Base-by-base conservation (phyloP, 768 basidiomycete species). In the Hypholoma fasciculare region DNA sequence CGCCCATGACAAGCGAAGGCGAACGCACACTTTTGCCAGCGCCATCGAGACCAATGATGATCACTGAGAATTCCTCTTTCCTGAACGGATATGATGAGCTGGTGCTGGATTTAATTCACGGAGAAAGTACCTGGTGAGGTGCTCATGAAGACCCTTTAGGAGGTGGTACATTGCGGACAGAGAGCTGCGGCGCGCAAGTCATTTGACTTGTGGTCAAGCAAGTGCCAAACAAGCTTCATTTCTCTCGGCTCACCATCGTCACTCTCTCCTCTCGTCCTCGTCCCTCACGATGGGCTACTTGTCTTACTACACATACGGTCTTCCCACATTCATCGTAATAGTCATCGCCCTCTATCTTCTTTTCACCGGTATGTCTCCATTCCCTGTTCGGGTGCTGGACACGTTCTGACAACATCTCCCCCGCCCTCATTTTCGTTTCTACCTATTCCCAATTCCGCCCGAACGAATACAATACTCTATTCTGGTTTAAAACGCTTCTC, bases 21-120 rank as follows among this genome's bases (percentile, higher is more conserved):
- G 34, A 30, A 55, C 72, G 62, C 64, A 92, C 91, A 55, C 94
- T 94, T 76, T 97, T 97, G 49, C 95, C 95, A 30, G 94, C 94
- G 14, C 90, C 92, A 71, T 94, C 94, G 16, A 95, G 82, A 11
- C 96, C 96, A 54, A 98, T 87, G 69, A 98, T 97, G 52, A 98
- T 92, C 26, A 98, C 88, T 9, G 92, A 94, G 70, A 96, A 98
- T 65, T 96, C 93, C 59, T 92, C 87, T 69, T 90, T 92, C 69
- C 90, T 90, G 65, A 14, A 60, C 26, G 54, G 47, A 43, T 7
- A 6, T 40, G 14, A 39, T 59, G 39, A 30, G 7, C 20, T 37
- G 44, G 17, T 13, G 12, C 23, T 37, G 14, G 17, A 49, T 42
- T 38, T 9, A 17, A 36, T n/a, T 12, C 2, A 36, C 34, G 23